Evolutionary conservation across 179 eudicot species (phyloP).

Genomic region (Corrigiola litoralis): DNA sequence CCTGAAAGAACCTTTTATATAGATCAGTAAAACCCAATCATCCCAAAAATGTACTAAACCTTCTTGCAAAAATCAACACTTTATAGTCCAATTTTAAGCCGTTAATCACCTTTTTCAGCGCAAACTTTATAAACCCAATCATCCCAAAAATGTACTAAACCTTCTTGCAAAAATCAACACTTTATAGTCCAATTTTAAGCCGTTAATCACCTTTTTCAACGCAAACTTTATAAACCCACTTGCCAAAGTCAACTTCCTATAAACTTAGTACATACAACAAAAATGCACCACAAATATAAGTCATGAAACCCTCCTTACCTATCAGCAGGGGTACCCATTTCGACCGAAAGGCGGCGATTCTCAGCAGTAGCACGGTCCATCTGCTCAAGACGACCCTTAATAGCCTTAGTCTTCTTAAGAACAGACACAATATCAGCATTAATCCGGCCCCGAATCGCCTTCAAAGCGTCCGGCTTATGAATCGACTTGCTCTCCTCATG

Average conservation of each 20-base stretch:
- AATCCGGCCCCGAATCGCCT: slow-evolving; percentile 46
- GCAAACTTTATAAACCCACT: not conserved
- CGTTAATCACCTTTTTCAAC: too few relatives aligned
- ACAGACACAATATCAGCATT: slow-evolving; percentile 65
- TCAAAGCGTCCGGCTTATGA: slow-evolving; percentile 73
- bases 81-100: too few relatives aligned
- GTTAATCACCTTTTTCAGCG: too few relatives aligned
- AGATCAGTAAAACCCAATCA: too few relatives aligned
- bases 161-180: too few relatives aligned
- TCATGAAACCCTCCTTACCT: slow-evolving; percentile 12
- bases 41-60: too few relatives aligned
- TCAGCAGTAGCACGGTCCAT: slow-evolving; percentile 67
- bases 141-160: too few relatives aligned
- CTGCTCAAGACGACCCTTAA: slow-evolving; percentile 56
- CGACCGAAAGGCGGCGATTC: slow-evolving; percentile 55
- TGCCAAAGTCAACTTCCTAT: not conserved
- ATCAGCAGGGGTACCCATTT: slow-evolving; percentile 65
- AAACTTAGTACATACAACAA: not conserved
- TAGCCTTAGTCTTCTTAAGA: slow-evolving; percentile 53
- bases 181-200: too few relatives aligned
- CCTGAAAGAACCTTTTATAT: too few relatives aligned
- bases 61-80: too few relatives aligned
- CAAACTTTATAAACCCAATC: too few relatives aligned
- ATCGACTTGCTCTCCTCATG: slow-evolving; percentile 59
- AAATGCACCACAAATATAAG: not conserved